Conservation (phyloP, 164 flowering plant species). For the Nelumbo lutea region DNA sequence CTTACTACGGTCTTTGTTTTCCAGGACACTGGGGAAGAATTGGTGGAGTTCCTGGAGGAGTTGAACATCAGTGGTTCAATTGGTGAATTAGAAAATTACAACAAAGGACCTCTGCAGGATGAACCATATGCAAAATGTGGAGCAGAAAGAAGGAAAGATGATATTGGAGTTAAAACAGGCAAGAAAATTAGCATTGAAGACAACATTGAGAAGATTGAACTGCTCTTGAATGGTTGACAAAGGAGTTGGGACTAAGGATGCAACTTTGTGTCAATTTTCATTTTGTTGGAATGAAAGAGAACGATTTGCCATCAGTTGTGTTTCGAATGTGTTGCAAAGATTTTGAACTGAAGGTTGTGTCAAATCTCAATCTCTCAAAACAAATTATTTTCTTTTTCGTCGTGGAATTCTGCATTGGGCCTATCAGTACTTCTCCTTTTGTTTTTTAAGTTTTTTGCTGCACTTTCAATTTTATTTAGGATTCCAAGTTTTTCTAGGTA, state of each 20-base stretch:
- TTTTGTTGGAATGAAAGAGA: too few species aligned
- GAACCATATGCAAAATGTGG: conserved; percentile 19
- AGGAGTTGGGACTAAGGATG: conserved; percentile 75
- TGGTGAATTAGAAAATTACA: conserved; percentile 15
- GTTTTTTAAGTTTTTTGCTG: too few species aligned
- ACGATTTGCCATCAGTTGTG: too few species aligned
- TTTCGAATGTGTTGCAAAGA: too few species aligned
- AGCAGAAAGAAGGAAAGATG: conserved; percentile 16
- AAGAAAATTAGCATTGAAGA: conserved; percentile 53
- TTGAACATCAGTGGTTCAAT: conserved; percentile 62
- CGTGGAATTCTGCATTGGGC: too few species aligned
- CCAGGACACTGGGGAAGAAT: conserved; percentile 96
- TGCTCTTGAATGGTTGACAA: conserved; percentile 70
- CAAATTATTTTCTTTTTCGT: too few species aligned
- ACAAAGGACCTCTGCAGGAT: conserved; percentile 15
- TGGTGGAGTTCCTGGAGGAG: conserved; percentile 94
- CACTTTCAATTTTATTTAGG: too few species aligned
- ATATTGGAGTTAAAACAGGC: conserved; percentile 12
- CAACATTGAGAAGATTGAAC: conserved; percentile 77
- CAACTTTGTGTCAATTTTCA: too few species aligned
- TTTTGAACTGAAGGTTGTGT: too few species aligned
- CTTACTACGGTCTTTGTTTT: conserved; percentile 4
- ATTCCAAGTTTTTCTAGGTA: too few species aligned
- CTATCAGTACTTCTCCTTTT: too few species aligned
- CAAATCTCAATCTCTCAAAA: too few species aligned